Percentiles rank a stretch among this genome's conserved stretches.
Evolutionary conservation across 2,329 filamentous ascomycete species (phyloP).

Genomic region (Monilinia polystroma): DNA sequence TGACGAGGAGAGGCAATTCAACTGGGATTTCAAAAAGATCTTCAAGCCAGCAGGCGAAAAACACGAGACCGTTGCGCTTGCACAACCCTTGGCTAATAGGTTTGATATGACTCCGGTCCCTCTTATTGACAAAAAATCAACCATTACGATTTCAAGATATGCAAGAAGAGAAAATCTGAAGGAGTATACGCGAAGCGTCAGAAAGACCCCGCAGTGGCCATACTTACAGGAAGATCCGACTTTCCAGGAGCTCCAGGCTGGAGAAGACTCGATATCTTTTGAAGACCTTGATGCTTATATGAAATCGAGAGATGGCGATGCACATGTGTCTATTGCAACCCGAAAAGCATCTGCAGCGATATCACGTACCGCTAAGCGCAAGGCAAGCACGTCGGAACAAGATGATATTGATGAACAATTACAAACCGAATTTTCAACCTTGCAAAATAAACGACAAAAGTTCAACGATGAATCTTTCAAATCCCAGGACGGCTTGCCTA

Average conservation of each 20-base stretch:
- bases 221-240: conserved; percentile 47
- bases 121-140: conserved; percentile 47
- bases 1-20: conserved; percentile 40
- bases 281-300: conserved; percentile 34
- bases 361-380: conserved; percentile 32
- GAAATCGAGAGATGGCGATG: conserved; percentile 27
- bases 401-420: conserved; percentile 28
- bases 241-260: conserved; percentile 40
- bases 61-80: conserved; percentile 49
- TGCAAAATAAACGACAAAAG: conserved; percentile 34
- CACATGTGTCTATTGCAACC: conserved; percentile 4
- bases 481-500: conserved; percentile 4
- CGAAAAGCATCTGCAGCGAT: conserved; percentile 5
- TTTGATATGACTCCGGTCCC: conserved; percentile 50
- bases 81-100: conserved; percentile 46
- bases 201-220: conserved; percentile 45
- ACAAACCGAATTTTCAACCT: conserved; percentile 22
- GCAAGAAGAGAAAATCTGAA: conserved; percentile 46
- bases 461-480: conserved; percentile 23
- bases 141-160: conserved; percentile 48
- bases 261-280: conserved; percentile 34
- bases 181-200: conserved; percentile 46
- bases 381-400: conserved; percentile 28
- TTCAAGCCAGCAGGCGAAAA: conserved; percentile 42
- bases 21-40: conserved; percentile 45